phyloP scores from a whole-genome alignment of 768 basidiomycete species.

The Rhizopogon roseolus region DNA sequence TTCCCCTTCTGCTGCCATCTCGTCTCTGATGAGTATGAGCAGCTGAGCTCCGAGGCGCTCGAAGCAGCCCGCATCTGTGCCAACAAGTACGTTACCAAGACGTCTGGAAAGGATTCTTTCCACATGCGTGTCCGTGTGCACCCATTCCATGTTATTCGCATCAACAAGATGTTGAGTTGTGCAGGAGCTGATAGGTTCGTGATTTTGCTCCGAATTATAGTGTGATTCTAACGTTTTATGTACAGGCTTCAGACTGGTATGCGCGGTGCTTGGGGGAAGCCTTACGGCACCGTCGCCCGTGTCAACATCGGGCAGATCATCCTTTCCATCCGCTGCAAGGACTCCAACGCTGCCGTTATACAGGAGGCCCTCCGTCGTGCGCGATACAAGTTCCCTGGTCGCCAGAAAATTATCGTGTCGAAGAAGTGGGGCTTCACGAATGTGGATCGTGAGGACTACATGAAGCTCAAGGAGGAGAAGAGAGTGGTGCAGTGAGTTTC shows the following conservation, averaged over 20 bases:
- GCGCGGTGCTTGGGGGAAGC: constrained; percentile 99
- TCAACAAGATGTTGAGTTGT: constrained; percentile 99
- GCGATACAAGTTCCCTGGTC: constrained; percentile 99
- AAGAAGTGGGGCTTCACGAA: constrained; percentile 99
- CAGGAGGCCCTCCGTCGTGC: constrained; percentile 97
- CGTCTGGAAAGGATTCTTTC: constrained; percentile 97
- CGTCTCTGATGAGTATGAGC: constrained; percentile 98
- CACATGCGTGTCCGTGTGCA: constrained; percentile 95
- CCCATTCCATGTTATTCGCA: constrained; percentile 97
- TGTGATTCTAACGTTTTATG: neutral
- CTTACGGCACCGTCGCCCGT: constrained; percentile 92
- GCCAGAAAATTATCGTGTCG: constrained; percentile 94
- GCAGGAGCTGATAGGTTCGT: constrained; percentile 94
- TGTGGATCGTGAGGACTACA: constrained; percentile 85
- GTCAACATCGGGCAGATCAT: constrained; percentile 98
- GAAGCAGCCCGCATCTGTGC: constrained; percentile 99
- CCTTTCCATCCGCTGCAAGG: constrained; percentile 87
- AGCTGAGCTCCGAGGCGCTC: constrained; percentile 90
- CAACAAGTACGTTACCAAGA: constrained; percentile 99
- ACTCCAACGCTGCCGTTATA: constrained; percentile 79
- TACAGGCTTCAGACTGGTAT: constrained; percentile 89
- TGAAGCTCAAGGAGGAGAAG: constrained; percentile 86
- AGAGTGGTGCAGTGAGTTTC: constrained; percentile 76
- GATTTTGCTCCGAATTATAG: neutral
- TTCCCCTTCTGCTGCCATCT: constrained; percentile 97